phyloP scores from a whole-genome alignment of 176 grass and related monocot species.

The Aegilops umbellulata region DNA sequence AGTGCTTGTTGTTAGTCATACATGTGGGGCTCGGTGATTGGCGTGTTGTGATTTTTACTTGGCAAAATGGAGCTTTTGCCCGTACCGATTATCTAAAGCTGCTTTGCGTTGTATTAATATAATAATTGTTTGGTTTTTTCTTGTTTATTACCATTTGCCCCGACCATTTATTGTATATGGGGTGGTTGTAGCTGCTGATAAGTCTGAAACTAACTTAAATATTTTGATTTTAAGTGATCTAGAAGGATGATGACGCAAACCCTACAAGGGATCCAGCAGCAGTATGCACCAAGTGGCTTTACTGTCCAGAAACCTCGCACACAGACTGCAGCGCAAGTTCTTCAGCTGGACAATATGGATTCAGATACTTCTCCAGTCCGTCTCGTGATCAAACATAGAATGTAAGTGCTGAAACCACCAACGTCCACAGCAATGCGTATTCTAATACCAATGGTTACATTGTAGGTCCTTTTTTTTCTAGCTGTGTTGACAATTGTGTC shows the following conservation, averaged over 20 bases:
- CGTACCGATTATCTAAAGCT: background rate
- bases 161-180: background rate
- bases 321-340: background rate
- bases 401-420: slow-evolving; percentile 29
- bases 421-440: background rate
- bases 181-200: background rate
- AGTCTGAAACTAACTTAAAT: background rate
- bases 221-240: slow-evolving; percentile 16
- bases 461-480: background rate
- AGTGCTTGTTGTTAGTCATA: background rate
- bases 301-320: background rate
- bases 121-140: background rate
- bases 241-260: slow-evolving; percentile 38
- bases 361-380: slow-evolving; percentile 21
- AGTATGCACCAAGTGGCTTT: slow-evolving; percentile 15
- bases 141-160: background rate
- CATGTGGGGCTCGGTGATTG: background rate
- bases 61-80: background rate
- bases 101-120: background rate
- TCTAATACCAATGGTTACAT: background rate
- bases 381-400: slow-evolving; percentile 4
- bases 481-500: background rate
- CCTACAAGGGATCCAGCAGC: slow-evolving; percentile 35
- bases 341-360: slow-evolving; percentile 38
- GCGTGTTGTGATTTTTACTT: background rate